Evolutionary conservation across 768 basidiomycete species (phyloP), one percentile per base, ranked within the genome.

Genomic region (Leucosporidium scottii): DNA sequence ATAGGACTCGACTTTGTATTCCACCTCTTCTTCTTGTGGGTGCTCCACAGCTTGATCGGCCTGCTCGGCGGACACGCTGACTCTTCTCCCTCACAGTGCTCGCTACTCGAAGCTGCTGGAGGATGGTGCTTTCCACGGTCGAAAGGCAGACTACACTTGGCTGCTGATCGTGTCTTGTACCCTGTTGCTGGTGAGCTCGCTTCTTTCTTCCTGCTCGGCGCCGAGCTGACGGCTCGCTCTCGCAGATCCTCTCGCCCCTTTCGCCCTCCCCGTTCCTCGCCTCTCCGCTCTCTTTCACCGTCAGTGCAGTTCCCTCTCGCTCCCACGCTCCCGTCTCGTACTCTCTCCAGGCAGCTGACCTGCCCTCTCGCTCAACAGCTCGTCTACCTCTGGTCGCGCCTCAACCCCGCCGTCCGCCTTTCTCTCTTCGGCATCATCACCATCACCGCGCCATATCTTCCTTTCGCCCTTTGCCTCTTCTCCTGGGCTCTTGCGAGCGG

Each of bases 11-110:
- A 98, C 78, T 91, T 97, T 74, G 83, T 94, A 66, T 96, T 98
- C 79, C 94, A 98, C 78, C 83, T 99, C 62, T 97, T 97, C 82
- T 99, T 98, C 83, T 96, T 99, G 94, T 94, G 77, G 78, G 93
- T 81, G 36, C n/a, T 18, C 12, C 2, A 9, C n/a, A 34, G 30
- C 48, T 34, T 34, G 28, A 34, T 36, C 27, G 7, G 1, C 7
- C 12, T 4, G 12, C n/a, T 13, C 34, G 25, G 49, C 28, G 25
- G 39, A 4, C 44, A 8, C 15, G n/a, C 31, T 55, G 20, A 61
- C 55, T 62, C 50, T 53, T 18, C 36, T 9, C 17, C 3, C n/a
- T 31, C 15, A 31, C 75, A 96, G 93, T 78, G 94, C 97, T 93
- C 83, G 96, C 61, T 98, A 98, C 76, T 93, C 91, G 71, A 84